Base-by-base conservation (phyloP, 805 yeast species). In the Lipomyces spencermartinsiae region DNA sequence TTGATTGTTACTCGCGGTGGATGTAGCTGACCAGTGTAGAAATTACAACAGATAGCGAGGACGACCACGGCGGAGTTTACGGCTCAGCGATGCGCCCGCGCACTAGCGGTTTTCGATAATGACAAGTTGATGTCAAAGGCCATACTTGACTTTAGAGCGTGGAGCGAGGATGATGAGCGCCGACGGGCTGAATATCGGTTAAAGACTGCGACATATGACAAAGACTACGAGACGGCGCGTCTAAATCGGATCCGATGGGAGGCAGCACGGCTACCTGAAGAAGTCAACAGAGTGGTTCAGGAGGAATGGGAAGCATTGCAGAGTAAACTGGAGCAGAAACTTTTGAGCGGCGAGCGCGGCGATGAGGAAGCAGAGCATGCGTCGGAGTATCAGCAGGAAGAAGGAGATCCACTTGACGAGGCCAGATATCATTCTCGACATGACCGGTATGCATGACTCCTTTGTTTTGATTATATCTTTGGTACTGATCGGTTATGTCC, bases 211-310 rank as follows among this genome's bases (percentile, higher is more conserved):
- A 16, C 29, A 25, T 57, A 57, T 16, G 57, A 33, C 34, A 25
- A 22, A 12, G 60, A 57, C 12, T 33, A 57, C 37, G 60, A 57
- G 49, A 14, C 31, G 12, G 60, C 60, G 31, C 56, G 60, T n/a
- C 57, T 35, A 39, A 57, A 57, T 57, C 33, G 60, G 29, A 39
- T 57, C 7, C 43, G 60, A 57, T 57, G 60, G 60, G 60, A 57
- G 60, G 37, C 60, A 16, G 49, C 31, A 39, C 29, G 60, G 19
- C 58, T 57, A 14, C 60, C 60, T 19, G 60, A 57, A 39, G 43
- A 25, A 57, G 10, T 57, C 6, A 39, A 57, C 29, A 19, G 49
- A 16, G 60, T 39, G 6, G 60, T 57, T 29, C 37, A 57, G 57
- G 60, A 57, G 9, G 49, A 57, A 57, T 57, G 55, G 60, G 35